Conservation (phyloP, 345 rosid species). For the Physaria fendleri region DNA sequence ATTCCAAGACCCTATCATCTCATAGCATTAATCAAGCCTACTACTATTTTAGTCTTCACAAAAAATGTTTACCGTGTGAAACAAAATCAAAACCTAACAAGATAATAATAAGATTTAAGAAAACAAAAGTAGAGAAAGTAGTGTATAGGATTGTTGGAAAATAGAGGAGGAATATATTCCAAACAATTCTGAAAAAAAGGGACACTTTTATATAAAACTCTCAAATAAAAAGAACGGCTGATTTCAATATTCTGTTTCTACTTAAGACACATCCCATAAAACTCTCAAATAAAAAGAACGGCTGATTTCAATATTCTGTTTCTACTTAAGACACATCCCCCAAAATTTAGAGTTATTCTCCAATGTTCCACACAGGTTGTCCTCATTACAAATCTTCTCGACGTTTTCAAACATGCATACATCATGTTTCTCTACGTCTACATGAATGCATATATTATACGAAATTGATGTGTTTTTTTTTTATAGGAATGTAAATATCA, state of each 20-base stretch:
- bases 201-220: neutral
- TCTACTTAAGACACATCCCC: conserved; percentile 14
- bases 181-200: neutral
- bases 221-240: conserved; percentile 4
- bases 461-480: too few species aligned
- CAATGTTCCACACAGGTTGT: conserved; percentile 9
- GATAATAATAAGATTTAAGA: neutral
- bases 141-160: neutral
- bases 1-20: too few species aligned
- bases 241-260: conserved; percentile 17
- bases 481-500: too few species aligned
- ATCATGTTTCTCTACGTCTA: neutral
- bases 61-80: conserved; percentile 2
- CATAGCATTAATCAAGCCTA: too few species aligned
- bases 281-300: neutral
- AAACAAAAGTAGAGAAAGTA: neutral
- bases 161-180: conserved; percentile 20
- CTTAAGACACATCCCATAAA: conserved; percentile 12
- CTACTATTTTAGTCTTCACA: neutral
- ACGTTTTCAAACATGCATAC: neutral
- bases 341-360: neutral
- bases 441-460: neutral
- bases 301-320: conserved; percentile 14
- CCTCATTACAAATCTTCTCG: neutral
- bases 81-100: conserved; percentile 9